These are phyloP conservation scores for Zymoseptoria ardabiliae DNA, from an alignment of 2,329 filamentous ascomycete species.

Conservation along the genomic window DNA sequence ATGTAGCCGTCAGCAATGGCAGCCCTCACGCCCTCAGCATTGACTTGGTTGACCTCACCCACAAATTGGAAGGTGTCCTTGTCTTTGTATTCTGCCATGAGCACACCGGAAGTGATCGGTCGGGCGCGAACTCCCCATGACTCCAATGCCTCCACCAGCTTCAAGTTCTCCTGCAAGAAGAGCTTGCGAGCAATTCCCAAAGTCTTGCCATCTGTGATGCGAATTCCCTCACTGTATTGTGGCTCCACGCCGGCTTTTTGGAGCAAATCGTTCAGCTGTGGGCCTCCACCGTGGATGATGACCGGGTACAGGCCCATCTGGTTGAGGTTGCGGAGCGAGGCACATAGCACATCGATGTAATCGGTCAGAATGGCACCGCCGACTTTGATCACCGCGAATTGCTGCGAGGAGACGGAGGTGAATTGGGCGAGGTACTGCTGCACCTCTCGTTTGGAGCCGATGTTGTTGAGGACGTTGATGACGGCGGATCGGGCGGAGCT, in stretches of 20 bases:
- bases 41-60: constrained; percentile 88
- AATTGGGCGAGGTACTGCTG: constrained; percentile 98
- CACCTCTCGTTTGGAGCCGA: constrained; percentile 91
- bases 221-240: constrained; percentile 91
- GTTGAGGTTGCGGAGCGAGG: constrained; percentile 83
- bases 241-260: constrained; percentile 89
- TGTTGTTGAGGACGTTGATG: constrained; percentile 86
- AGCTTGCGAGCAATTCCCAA: constrained; percentile 82
- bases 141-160: constrained; percentile 83
- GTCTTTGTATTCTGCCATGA: constrained; percentile 89
- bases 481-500: constrained; percentile 70
- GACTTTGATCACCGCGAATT: constrained; percentile 97
- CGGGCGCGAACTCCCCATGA: constrained; percentile 81
- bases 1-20: constrained; percentile 87
- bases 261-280: constrained; percentile 86
- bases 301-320: constrained; percentile 92
- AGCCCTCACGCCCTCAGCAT: constrained; percentile 81
- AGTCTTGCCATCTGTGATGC: constrained; percentile 93
- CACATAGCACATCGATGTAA: constrained; percentile 83
- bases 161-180: constrained; percentile 92
- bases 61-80: constrained; percentile 95
- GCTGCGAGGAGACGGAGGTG: constrained; percentile 90
- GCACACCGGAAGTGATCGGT: constrained; percentile 81
- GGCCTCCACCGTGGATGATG: constrained; percentile 90
- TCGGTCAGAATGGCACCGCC: constrained; percentile 94